Percentiles rank a stretch among this genome's conserved stretches.
These are phyloP conservation scores for Conticribra guillardii DNA, from an alignment of 108 stramenopile genomes.

Conservation along the genomic window DNA sequence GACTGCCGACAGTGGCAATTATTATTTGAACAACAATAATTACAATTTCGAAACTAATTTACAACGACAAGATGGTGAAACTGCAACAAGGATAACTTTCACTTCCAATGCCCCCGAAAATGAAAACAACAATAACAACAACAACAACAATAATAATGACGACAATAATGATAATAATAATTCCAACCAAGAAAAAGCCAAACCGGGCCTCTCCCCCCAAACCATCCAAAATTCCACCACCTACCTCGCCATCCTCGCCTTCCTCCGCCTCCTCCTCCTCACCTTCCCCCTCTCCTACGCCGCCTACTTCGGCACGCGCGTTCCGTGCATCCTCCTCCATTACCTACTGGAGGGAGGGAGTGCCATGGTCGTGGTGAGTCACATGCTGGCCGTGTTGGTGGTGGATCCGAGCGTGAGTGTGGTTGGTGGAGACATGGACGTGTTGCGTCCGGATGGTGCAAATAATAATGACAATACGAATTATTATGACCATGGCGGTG, in stretches of 20 bases:
- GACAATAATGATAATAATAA: neutral
- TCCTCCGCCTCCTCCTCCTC: constrained; percentile 62
- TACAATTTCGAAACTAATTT: too few species aligned
- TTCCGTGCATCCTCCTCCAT: constrained; percentile 60
- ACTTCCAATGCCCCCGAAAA: neutral
- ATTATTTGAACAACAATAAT: neutral
- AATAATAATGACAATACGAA: neutral
- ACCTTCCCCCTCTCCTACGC: constrained; percentile 75
- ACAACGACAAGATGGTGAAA: too few species aligned
- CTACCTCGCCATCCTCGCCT: constrained; percentile 61
- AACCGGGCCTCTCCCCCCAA: constrained; percentile 19
- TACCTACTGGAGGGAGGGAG: constrained; percentile 61
- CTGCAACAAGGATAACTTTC: too few species aligned
- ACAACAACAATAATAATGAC: neutral
- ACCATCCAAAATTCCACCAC: constrained; percentile 32
- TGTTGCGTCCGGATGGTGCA: constrained; percentile 4
- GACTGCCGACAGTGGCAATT: neutral
- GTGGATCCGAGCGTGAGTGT: constrained; percentile 55
- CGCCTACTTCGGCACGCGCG: constrained; percentile 74
- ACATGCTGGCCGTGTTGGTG: constrained; percentile 64
- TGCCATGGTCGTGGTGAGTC: constrained; percentile 55
- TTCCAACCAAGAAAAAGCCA: neutral
- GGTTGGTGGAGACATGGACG: constrained; percentile 9
- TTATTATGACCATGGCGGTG: constrained; percentile 6
- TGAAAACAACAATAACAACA: neutral